phyloP scores from a whole-genome alignment of 2,329 filamentous ascomycete genomes.

The Thielaviopsis euricoi region DNA sequence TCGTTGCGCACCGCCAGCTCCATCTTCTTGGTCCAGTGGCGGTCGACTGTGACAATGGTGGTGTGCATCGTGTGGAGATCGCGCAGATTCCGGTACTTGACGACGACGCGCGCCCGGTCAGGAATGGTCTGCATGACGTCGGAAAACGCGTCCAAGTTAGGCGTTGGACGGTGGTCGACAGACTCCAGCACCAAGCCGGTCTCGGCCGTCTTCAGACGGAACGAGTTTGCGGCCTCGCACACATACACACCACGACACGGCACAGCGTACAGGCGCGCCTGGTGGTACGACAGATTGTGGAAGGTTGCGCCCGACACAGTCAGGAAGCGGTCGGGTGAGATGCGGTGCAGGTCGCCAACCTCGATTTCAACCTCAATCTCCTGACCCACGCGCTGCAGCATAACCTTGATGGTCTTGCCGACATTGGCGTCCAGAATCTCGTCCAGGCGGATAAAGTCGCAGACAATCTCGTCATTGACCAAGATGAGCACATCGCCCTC shows the following conservation, averaged over 20 bases:
- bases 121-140: constrained; percentile 81
- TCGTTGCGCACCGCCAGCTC: constrained; percentile 84
- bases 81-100: constrained; percentile 88
- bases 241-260: constrained; percentile 85
- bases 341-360: constrained; percentile 80
- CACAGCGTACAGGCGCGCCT: constrained; percentile 89
- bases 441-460: constrained; percentile 82
- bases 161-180: constrained; percentile 80
- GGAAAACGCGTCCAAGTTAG: constrained; percentile 75
- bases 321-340: constrained; percentile 91
- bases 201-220: constrained; percentile 80
- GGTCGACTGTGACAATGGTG: constrained; percentile 77
- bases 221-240: constrained; percentile 87
- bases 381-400: constrained; percentile 77
- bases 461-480: constrained; percentile 84
- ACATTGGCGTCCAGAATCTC: constrained; percentile 84
- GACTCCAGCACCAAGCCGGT: constrained; percentile 90
- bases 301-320: constrained; percentile 88
- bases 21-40: constrained; percentile 95
- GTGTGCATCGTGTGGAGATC: constrained; percentile 92
- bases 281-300: constrained; percentile 92
- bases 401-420: constrained; percentile 56
- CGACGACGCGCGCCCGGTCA: constrained; percentile 66
- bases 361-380: constrained; percentile 71
- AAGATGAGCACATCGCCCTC: constrained; percentile 90